phyloP scores from a whole-genome alignment of 2,329 filamentous ascomycete genomes.

The Curvularia lunata region DNA sequence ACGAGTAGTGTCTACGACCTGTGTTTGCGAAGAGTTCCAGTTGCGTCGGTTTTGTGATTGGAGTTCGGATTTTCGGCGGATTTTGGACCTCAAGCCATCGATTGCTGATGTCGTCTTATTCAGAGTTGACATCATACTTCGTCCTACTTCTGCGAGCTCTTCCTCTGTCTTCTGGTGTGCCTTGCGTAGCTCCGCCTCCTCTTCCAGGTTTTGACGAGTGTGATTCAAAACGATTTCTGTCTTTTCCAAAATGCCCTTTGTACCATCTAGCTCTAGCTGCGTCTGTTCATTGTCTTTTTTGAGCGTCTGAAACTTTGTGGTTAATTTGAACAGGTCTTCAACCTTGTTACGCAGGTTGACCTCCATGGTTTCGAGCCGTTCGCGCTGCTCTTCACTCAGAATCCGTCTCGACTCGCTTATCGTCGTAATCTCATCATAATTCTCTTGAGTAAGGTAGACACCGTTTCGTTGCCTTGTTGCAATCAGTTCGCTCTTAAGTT shows the following conservation, averaged over 20 bases:
- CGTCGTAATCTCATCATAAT: slow-evolving; percentile 87
- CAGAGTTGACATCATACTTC: slow-evolving; percentile 77
- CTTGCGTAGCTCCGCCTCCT: slow-evolving; percentile 79
- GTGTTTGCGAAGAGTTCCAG: slow-evolving; percentile 77
- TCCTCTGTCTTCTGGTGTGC: slow-evolving; percentile 87
- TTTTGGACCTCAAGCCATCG: slow-evolving; percentile 81
- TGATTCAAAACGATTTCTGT: slow-evolving; percentile 83
- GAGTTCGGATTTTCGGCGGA: slow-evolving; percentile 82
- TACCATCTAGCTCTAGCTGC: slow-evolving; percentile 73
- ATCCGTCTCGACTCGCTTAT: slow-evolving; percentile 93
- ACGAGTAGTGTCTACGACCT: slow-evolving; percentile 77
- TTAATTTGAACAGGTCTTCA: slow-evolving; percentile 87
- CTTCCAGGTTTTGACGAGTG: slow-evolving; percentile 76
- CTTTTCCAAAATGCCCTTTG: slow-evolving; percentile 81
- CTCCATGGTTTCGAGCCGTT: slow-evolving; percentile 92
- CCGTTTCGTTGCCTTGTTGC: slow-evolving; percentile 92
- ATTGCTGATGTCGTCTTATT: slow-evolving; percentile 81
- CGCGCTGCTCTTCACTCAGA: slow-evolving; percentile 87
- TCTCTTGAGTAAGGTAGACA: slow-evolving; percentile 88
- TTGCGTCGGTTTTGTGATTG: slow-evolving; percentile 78
- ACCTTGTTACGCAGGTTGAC: slow-evolving; percentile 89
- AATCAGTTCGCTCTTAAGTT: slow-evolving; percentile 90
- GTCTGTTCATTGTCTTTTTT: slow-evolving; percentile 90
- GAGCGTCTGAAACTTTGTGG: slow-evolving; percentile 82
- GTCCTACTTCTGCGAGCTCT: slow-evolving; percentile 74